Base-by-base conservation (phyloP, 768 basidiomycete species). In the Dioszegia hungarica region DNA sequence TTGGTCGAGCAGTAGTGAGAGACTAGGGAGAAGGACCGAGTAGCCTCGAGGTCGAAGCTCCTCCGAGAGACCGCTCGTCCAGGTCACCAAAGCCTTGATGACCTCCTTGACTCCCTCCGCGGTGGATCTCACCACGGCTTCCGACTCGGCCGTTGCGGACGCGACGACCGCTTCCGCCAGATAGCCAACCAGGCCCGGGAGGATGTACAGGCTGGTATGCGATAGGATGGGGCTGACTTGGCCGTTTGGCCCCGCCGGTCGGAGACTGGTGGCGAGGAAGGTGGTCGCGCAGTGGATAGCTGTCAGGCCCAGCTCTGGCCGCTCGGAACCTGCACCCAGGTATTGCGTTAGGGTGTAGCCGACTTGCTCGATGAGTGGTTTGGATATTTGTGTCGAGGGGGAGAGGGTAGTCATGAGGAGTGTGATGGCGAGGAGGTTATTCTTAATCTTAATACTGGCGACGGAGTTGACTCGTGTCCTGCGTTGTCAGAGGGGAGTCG, bases 261-360 rank as follows among this genome's bases (percentile, higher is more conserved):
- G 78, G 1, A 81, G 78, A 0, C 90, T 86, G 2, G 92, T 85
- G 5, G 83, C 74, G 33, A 90, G 81, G 38, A 97, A 78, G 0
- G 92, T 93, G 70, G 88, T 89, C 1, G 88, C 84, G 67, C 94
- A 97, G 65, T 98, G 90, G 1, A 87, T 83, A 1, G 92, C 91
- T 2, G 88, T 89, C n/a, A 90, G 73, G 1, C 87, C 84, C 37
- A 85, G 79, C 89, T 95, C 88, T 63, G 67, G 57, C 29, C 83
- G 46, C 54, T 77, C 73, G n/a, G 57, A 79, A 0, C 76, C 78
- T 34, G 86, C 88, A 17, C 84, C 74, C 4, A 94, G 79, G 60
- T 87, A 89, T 61, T 93, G 88, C 1, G 85, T 83, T 38, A 97
- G 86, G 57, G 90, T 75, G 77, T 86, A 89, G 67, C 88, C 93